Evolutionary conservation across 305 asterid genomes (phyloP), one percentile per base, ranked within the genome.

Genomic region (Fraxinus platypoda): DNA sequence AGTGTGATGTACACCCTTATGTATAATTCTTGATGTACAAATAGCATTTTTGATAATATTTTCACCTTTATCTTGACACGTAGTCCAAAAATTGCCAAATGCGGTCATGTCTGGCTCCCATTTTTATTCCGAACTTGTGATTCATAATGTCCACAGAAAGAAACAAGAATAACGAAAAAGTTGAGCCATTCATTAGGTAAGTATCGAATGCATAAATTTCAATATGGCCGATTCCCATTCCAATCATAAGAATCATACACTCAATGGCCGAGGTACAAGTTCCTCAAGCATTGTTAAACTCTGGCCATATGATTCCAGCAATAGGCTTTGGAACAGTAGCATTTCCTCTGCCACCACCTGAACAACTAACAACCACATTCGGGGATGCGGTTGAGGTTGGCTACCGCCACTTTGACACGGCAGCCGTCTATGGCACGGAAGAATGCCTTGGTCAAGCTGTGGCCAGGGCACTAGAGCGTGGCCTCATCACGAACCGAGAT

Each of bases 381-480:
- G 7, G 80, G 2, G 86, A 75, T 3, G 91, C 87, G 30, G 76
- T 88, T 13, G 80, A 86, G 38, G 70, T 84, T 11, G 91, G 88
- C 2, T 88, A 86, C 84, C 88, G 91, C 72, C 89, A 89, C 85
- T 70, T 88, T 7, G 92, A 88, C 88, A 89, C 90, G 0, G 87
- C 91, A 2, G 34, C 88, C 8, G 0, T 3, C 62, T 89, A 89
- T 52, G 87, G 88, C 13, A 26, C 85, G 0, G 92, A 89, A 88
- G 83, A 85, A 66, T 78, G 81, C 33, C 38, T 89, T 0, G 92
- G 92, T 11, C 37, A 34, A 13, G 88, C 90, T 0, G 82, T 86
- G 82, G 84, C 74, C 0, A 80, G 54, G 23, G 91, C 90, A 13
- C 13, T 86, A 21, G 81, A 73, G 15, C 35, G n/a, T 43, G 87